phyloP scores from a whole-genome alignment of 768 basidiomycete genomes.

The Harrya chromipes region DNA sequence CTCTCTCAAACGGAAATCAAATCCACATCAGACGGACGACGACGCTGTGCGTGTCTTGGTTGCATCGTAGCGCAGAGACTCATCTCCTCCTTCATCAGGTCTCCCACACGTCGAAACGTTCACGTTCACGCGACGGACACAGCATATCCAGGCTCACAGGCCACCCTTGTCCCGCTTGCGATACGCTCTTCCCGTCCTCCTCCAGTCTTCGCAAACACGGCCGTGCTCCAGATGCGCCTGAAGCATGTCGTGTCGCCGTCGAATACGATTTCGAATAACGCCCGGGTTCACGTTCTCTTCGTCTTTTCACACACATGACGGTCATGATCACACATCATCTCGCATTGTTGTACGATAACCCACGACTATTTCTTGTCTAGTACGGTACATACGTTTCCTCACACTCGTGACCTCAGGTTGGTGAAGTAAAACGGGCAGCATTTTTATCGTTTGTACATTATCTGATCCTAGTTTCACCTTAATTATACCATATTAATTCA shows the following conservation, averaged over 20 bases:
- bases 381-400: slow-evolving; percentile 26
- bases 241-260: slow-evolving; percentile 72
- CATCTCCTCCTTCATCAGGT: slow-evolving; percentile 33
- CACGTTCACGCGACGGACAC: slow-evolving; percentile 43
- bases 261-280: slow-evolving; percentile 66
- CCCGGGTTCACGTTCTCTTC: not conserved
- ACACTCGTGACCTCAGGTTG: slow-evolving; percentile 16
- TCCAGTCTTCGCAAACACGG: slow-evolving; percentile 63
- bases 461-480: slow-evolving; percentile 21
- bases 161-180: slow-evolving; percentile 74
- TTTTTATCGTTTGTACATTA: slow-evolving; percentile 27
- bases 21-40: slow-evolving; percentile 38
- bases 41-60: slow-evolving; percentile 36
- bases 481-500: slow-evolving; percentile 37
- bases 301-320: slow-evolving; percentile 4
- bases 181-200: slow-evolving; percentile 59
- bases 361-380: slow-evolving; percentile 24
- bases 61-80: slow-evolving; percentile 5
- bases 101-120: slow-evolving; percentile 57
- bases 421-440: slow-evolving; percentile 17
- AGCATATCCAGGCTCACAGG: slow-evolving; percentile 40
- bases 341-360: slow-evolving; percentile 29
- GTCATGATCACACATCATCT: slow-evolving; percentile 18
- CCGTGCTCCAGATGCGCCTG: slow-evolving; percentile 46
- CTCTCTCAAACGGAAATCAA: slow-evolving; percentile 47